Conservation (phyloP, 1,284 basidiomycete genomes). For the Vanrija humicola region DNA sequence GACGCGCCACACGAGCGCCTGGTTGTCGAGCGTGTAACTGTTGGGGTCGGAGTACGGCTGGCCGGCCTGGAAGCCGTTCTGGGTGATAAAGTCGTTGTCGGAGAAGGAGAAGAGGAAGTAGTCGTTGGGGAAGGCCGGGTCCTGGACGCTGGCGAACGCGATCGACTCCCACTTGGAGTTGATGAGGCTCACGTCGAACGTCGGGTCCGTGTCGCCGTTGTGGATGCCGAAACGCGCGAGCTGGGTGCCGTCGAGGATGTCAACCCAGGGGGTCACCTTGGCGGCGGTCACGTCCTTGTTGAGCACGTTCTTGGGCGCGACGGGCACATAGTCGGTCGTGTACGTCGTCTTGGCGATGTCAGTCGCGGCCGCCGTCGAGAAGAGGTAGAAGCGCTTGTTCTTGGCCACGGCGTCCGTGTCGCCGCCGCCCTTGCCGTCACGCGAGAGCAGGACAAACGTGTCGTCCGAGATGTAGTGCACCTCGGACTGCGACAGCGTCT, state of each 20-base stretch:
- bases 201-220: slow-evolving; percentile 19
- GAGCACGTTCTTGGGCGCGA: slow-evolving; percentile 37
- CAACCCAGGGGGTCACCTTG: slow-evolving; percentile 32
- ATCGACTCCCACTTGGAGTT: slow-evolving; percentile 67
- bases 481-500: slow-evolving; percentile 35
- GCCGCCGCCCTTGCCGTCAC: slow-evolving; percentile 43
- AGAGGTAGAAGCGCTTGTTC: slow-evolving; percentile 34
- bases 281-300: slow-evolving; percentile 28
- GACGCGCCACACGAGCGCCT: slow-evolving; percentile 63
- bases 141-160: slow-evolving; percentile 58
- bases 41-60: slow-evolving; percentile 54
- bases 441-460: slow-evolving; percentile 42
- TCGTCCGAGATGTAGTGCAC: slow-evolving; percentile 24
- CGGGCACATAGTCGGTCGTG: slow-evolving; percentile 26
- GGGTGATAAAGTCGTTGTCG: slow-evolving; percentile 65
- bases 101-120: slow-evolving; percentile 63
- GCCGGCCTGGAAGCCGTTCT: slow-evolving; percentile 57
- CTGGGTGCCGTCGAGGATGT: slow-evolving; percentile 31
- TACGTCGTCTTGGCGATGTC: slow-evolving; percentile 41
- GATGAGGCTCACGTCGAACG: slow-evolving; percentile 54
- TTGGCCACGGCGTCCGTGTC: slow-evolving; percentile 26
- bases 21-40: slow-evolving; percentile 54
- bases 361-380: slow-evolving; percentile 37
- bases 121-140: slow-evolving; percentile 57
- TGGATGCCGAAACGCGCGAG: slow-evolving; percentile 44